Evolutionary conservation across 331 rosid genomes (phyloP), one percentile per base, ranked within the genome.

Genomic region (Rhamnella rubrinervis): DNA sequence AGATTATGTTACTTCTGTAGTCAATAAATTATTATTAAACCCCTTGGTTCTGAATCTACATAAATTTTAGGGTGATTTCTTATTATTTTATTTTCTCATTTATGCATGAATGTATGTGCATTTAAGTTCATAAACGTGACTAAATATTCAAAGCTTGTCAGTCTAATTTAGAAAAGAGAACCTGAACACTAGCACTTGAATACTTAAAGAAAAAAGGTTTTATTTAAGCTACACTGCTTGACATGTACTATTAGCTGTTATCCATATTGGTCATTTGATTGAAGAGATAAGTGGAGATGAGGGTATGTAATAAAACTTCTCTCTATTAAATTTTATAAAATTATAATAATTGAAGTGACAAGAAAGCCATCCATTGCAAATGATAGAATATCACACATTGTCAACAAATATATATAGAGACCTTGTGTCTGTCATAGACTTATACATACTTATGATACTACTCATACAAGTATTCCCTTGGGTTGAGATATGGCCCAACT

Each of bases 71-170:
- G 68, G 21, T 38, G 8, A 14, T 9, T 21, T 7, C 44, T 19
- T 47, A 17, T 53, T 39, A 44, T 47, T 47, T 20, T 60, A 60
- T 40, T 35, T 21, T 61, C 50, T 39, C 26, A 18, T 38, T 44
- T 8, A 18, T 63, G 68, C 18, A 46, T 63, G 76, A 6, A 52
- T 50, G 8, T 63, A 70, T 38, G 63, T 53, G 46, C 47, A n/a
- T 3, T 52, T 16, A 41, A 41, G 12, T 44, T 44, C 49, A 7
- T 44, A 14, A 44, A 44, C 14, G 16, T 11, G 14, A 44, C 49
- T 11, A 14, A 44, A 44, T 44, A 14, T 44, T 11, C 16, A 44
- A 44, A 44, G 16, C 49, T 2, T 12, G 49, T 44, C 49, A 44
- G 49, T 44, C 11, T 31, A 31, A 31, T 2, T 44, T 44, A 14